Base-by-base conservation (phyloP, 305 asterid species). In the Fraxinus greggii region DNA sequence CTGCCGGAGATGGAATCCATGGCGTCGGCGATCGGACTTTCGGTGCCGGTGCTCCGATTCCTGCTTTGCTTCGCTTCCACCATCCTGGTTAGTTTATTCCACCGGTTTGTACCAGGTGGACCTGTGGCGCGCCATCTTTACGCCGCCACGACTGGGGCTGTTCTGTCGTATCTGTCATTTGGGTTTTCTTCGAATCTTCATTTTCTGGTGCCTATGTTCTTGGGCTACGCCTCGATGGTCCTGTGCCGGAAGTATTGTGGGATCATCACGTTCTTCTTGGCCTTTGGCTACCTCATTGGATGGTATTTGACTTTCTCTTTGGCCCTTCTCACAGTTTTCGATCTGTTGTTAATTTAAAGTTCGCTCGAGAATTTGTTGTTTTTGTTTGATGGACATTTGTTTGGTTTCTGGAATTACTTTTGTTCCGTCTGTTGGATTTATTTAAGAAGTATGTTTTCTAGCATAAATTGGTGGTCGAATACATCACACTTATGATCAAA, bases 211-310 rank as follows among this genome's bases (percentile, higher is more conserved):
- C 98, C 98, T 59, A 91, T 97, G 97, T 85, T 92, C 7, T 61
- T 89, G 29, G 98, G 98, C 7, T 97, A 97, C 86, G 97, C 81
- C 21, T 95, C 99, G 28, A 95, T 97, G 99, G 80, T 90, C 42
- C 38, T 95, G 1, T 85, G 82, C 29, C 90, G 97, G 2, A 91
- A 88, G 82, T 75, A 91, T 81, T 95, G 97, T 29, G 99, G 99
- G 85, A 80, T 89, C 83, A 80, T 97, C 76, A 89, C 98, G 65
- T 97, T 92, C 84, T 83, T 92, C 78, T 83, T 89, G 48, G 97
- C 95, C 31, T 93, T 97, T 81, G 97, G 98, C 6, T 97, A 95
- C 90, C 98, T 97, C 86, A 95, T 97, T 88, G 98, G 99, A 82
- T 94, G 98, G 99, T 95, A 86, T 24, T n/a, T 45, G n/a, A 67